Evolutionary conservation across 371 early-diverging fungal genomes (phyloP), one percentile per base, ranked within the genome.

Genomic region (Mucor piriformis): DNA sequence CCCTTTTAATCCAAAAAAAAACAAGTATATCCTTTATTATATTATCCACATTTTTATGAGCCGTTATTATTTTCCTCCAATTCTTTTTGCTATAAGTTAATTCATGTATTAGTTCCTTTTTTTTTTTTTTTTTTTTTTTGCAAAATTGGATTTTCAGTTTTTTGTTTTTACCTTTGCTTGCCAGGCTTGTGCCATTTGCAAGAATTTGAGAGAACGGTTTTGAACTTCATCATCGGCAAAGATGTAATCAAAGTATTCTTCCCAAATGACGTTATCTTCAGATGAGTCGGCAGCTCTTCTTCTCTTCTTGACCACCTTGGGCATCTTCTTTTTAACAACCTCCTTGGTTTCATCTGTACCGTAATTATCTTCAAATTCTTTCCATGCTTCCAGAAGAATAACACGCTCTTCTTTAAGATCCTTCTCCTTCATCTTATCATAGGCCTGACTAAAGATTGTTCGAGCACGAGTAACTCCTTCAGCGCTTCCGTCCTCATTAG

Each of bases 161-260:
- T 29, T 21, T 44, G 6, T 44, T 16, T 21, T 55, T 16, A 55
- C 56, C 56, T 55, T 55, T 42, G 54, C 46, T 56, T 93, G 90
- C 98, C 98, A 98, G 64, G 88, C 82, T 54, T 94, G 94, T 5
- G 97, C 97, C 82, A 92, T 87, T 57, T 86, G 89, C 67, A 97
- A 83, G 57, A 98, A 74, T 72, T 94, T 96, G 68, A 95, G 84
- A 61, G 88, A 89, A 12, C 94, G 88, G 52, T 84, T 85, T 53
- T 95, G 90, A 7, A 80, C 83, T 63, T 77, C 66, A 49, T 98
- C 98, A 63, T 97, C 98, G 16, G 98, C 97, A 82, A 96, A 98
- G 58, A 97, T 88, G 79, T 96, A 97, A 57, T 97, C 97, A 78
- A 88, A 92, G 88, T 95, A 97, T 81, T 98, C 98, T 70, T 97